phyloP scores from a whole-genome alignment of 352 stramenopile genomes.

The Peronosclerospora sorghi region DNA sequence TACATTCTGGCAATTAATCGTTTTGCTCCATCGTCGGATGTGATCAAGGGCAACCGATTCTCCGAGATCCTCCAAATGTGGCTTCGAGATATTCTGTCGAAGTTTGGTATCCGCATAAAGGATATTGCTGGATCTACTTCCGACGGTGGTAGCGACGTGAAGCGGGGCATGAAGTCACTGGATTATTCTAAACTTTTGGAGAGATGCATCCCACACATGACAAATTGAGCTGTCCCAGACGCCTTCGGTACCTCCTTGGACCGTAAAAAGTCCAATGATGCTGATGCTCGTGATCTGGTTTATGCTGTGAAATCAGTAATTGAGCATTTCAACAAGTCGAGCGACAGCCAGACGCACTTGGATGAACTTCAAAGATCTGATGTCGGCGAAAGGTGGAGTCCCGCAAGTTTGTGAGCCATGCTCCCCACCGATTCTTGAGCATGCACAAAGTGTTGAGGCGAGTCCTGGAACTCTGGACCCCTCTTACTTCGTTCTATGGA shows the following conservation, averaged over 20 bases:
- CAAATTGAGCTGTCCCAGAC: neutral
- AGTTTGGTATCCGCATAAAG: neutral
- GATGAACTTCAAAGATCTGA: neutral
- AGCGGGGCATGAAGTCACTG: neutral
- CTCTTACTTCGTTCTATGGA: too few relatives aligned
- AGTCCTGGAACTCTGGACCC: too few relatives aligned
- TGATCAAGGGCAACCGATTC: neutral
- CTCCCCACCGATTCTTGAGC: too few relatives aligned
- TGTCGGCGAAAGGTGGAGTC: too few relatives aligned
- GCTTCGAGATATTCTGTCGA: neutral
- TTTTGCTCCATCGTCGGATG: neutral
- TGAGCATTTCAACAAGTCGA: neutral
- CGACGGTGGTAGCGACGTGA: neutral
- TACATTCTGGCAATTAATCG: neutral
- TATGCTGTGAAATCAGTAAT: neutral
- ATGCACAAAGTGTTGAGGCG: too few relatives aligned
- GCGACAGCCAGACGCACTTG: neutral
- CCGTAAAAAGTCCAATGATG: neutral
- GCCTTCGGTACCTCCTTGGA: neutral
- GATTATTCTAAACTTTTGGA: neutral
- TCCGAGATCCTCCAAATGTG: neutral
- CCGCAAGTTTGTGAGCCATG: too few relatives aligned
- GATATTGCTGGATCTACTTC: neutral
- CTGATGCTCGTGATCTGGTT: neutral
- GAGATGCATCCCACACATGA: neutral